Evolutionary conservation across 116 monocot species (phyloP), one percentile per base, ranked within the genome.

Genomic region (Dioscorea cayenensis): DNA sequence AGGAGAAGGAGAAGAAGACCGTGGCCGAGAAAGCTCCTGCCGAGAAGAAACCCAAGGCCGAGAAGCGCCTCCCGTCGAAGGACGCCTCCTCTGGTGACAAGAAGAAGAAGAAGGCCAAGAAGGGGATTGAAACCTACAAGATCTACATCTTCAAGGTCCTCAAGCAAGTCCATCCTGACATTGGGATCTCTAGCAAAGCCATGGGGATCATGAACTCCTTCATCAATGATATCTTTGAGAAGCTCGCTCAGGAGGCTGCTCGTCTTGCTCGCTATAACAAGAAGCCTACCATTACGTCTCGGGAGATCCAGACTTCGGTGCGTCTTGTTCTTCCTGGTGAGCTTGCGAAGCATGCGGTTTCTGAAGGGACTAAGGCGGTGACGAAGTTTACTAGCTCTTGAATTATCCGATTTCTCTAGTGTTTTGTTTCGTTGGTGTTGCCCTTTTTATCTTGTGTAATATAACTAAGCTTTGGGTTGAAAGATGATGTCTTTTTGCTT

Each of bases 171-270:
- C 85, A 86, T 64, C 85, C 85, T 0, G 81, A 86, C 75, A 86
- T 86, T 69, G 81, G 85, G 21, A 85, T 85, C 65, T 75, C 75
- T 36, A 78, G 78, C 81, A 85, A 85, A 73, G 85, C 85, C 14
- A 85, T 85, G 81, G 66, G 78, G 19, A 85, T 84, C 73, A 89
- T 89, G 89, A 89, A 89, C 81, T 79, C 78, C 74, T 89, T 89
- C 79, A 89, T 86, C 74, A 89, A 89, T 76, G 89, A 89, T 63
- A 86, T 86, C 78, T 89, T 89, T 77, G 89, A 89, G 86, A 89
- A 89, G 83, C 83, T 89, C 73, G 86, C 89, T 0, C 78, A 81
- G 79, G 89, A 89, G 78, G 72, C 81, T 8, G 64, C 78, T 14
- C 76, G 76, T 51, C 80, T 86, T 17, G 83, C 86, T 36, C 75